Evolutionary conservation across 169 alveolate species (phyloP).

Genomic region (Cryptosporidium felis): DNA sequence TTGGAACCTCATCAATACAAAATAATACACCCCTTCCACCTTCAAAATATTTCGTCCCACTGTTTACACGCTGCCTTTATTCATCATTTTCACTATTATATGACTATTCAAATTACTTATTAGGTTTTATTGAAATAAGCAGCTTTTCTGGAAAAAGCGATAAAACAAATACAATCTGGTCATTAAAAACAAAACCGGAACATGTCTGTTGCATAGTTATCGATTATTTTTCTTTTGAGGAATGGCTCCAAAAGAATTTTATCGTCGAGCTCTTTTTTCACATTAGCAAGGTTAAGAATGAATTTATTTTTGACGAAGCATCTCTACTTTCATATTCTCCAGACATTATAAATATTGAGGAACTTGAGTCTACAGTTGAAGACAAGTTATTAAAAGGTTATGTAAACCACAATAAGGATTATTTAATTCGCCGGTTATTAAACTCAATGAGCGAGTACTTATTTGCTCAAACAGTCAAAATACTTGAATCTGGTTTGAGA

Average conservation of each 20-base stretch:
- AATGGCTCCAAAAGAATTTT: conserved; percentile 12
- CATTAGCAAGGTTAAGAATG: conserved; percentile 6
- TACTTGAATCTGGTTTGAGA: conserved; percentile 49
- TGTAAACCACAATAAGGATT: conserved; percentile 10
- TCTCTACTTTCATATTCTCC: neutral
- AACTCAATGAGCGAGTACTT: conserved; percentile 2
- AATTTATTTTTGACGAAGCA: neutral
- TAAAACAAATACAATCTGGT: conserved; percentile 4
- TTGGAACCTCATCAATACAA: conserved; percentile 47
- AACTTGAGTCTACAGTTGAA: neutral
- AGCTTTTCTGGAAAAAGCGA: neutral
- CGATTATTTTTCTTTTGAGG: conserved; percentile 36
- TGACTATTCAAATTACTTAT: conserved; percentile 26
- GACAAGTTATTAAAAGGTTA: conserved; percentile 11
- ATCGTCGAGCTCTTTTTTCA: conserved; percentile 34
- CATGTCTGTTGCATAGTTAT: conserved; percentile 20
- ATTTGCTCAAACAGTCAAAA: conserved; percentile 5
- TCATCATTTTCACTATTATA: conserved; percentile 25
- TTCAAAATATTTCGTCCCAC: conserved; percentile 50
- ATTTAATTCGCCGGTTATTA: neutral
- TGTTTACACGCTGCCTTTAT: conserved; percentile 60
- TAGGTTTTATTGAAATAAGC: conserved; percentile 1
- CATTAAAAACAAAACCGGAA: conserved; percentile 31
- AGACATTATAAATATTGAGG: conserved; percentile 1
- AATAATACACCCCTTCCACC: conserved; percentile 47